A percentile compares a stretch with the other conserved stretches of the same genome.
phyloP scores from a whole-genome alignment of 805 yeast species.

The Metschnikowia amazonensis region DNA sequence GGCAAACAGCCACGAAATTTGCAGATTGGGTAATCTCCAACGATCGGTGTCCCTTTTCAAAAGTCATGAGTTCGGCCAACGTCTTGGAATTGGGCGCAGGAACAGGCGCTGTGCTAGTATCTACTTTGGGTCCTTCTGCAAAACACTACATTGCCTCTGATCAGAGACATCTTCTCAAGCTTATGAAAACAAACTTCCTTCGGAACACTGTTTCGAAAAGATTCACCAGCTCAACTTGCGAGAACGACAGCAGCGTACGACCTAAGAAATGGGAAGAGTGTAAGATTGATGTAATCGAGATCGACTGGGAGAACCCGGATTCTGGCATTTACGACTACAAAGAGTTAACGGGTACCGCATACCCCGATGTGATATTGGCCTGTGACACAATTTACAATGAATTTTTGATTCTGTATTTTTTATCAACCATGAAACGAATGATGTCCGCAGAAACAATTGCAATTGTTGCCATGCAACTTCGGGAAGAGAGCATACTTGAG shows the following conservation, averaged over 20 bases:
- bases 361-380: slow-evolving; percentile 51
- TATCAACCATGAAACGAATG: slow-evolving; percentile 38
- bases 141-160: slow-evolving; percentile 52
- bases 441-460: slow-evolving; percentile 30
- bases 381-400: slow-evolving; percentile 68
- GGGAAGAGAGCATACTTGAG: slow-evolving; percentile 51
- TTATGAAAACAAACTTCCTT: slow-evolving; percentile 44
- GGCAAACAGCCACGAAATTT: slow-evolving; percentile 50
- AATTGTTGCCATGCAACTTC: slow-evolving; percentile 48
- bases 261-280: slow-evolving; percentile 7
- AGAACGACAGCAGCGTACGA: background rate
- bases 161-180: slow-evolving; percentile 50
- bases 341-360: slow-evolving; percentile 7
- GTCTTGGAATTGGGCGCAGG: slow-evolving; percentile 66
- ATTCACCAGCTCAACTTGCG: slow-evolving; percentile 12
- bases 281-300: slow-evolving; percentile 45
- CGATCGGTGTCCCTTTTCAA: slow-evolving; percentile 24
- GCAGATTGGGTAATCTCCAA: slow-evolving; percentile 50
- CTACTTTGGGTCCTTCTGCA: slow-evolving; percentile 31
- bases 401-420: slow-evolving; percentile 48
- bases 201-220: slow-evolving; percentile 28
- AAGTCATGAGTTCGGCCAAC: slow-evolving; percentile 12
- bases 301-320: slow-evolving; percentile 58
- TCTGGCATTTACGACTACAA: slow-evolving; percentile 25
- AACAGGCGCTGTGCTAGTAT: slow-evolving; percentile 48